These are phyloP conservation scores for Aspergillus saccharolyticus DNA, from an alignment of 495 filamentous ascomycete species.

Conservation along the genomic window DNA sequence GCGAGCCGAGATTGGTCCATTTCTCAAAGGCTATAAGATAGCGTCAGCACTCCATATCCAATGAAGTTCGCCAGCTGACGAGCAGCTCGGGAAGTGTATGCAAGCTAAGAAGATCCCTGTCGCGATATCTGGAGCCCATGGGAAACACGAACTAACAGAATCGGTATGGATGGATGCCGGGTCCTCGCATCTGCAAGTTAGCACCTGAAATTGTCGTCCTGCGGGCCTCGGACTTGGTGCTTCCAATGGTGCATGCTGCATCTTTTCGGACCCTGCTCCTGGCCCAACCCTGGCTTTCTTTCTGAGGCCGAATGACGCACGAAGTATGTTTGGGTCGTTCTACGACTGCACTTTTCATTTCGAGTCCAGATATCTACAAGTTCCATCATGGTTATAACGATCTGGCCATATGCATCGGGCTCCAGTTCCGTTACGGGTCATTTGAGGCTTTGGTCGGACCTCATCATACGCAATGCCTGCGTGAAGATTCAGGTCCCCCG, in stretches of 20 bases:
- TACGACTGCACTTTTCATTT: background rate
- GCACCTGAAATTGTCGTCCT: conserved; percentile 20
- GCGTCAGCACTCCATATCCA: conserved; percentile 28
- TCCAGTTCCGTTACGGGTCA: background rate
- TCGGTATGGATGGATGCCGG: conserved; percentile 18
- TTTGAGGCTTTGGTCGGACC: background rate
- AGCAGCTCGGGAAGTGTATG: conserved; percentile 23
- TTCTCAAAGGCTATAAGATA: conserved; percentile 21
- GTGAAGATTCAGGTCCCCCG: background rate
- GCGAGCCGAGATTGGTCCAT: conserved; percentile 31
- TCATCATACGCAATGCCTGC: background rate
- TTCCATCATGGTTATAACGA: background rate
- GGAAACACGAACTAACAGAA: conserved; percentile 19
- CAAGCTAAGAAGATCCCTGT: conserved; percentile 28
- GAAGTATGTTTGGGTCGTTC: background rate
- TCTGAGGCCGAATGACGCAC: background rate
- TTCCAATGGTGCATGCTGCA: conserved; percentile 6
- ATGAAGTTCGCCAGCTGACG: conserved; percentile 22
- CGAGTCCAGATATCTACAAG: background rate
- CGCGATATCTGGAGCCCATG: conserved; percentile 11
- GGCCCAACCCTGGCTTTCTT: background rate
- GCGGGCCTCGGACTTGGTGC: conserved; percentile 6
- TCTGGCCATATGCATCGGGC: background rate
- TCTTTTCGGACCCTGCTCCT: background rate
- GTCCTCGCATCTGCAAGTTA: conserved; percentile 29